Conservation (phyloP, 345 rosid species). For the Eucalyptus cladocalyx region DNA sequence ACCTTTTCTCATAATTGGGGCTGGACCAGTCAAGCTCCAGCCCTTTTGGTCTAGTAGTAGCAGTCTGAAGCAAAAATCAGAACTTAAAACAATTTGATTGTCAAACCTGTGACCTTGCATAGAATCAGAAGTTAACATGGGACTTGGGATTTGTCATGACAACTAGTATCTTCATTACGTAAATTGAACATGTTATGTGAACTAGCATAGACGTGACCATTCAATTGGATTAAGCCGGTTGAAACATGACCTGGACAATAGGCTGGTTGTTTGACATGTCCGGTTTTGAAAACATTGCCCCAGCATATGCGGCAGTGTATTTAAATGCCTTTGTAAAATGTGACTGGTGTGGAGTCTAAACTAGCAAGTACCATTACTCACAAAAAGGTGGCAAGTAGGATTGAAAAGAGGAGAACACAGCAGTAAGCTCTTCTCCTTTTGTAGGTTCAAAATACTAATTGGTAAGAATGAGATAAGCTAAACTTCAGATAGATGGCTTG, state of each 20-base stretch:
- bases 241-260: neutral
- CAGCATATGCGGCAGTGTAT: neutral
- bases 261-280: neutral
- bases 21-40: neutral
- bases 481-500: neutral
- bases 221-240: neutral
- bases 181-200: neutral
- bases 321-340: neutral
- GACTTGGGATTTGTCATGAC: neutral
- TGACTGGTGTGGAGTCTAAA: neutral
- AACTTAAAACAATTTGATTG: neutral
- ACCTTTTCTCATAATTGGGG: neutral
- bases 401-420: neutral
- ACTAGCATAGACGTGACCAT: neutral
- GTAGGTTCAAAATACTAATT: neutral
- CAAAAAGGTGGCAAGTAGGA: neutral
- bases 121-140: neutral
- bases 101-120: neutral
- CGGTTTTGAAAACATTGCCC: neutral
- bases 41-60: neutral
- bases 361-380: neutral
- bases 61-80: neutral
- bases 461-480: neutral
- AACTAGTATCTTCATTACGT: neutral
- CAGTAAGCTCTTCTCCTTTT: neutral